A percentile compares a stretch with the other conserved stretches of the same genome.
phyloP scores from a whole-genome alignment of 179 eudicot genomes.

The Spinacia oleracea region DNA sequence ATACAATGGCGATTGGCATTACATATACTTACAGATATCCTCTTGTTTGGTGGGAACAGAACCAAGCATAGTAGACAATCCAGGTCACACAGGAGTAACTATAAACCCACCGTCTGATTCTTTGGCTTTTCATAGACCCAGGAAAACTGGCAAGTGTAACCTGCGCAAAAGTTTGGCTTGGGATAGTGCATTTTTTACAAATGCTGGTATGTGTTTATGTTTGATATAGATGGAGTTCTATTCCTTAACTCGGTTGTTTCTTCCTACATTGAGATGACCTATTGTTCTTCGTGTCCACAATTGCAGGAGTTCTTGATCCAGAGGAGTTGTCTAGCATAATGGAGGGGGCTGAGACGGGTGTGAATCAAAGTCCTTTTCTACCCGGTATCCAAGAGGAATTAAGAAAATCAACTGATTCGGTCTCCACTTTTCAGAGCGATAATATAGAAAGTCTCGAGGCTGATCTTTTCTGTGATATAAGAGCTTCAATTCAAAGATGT shows the following conservation, averaged over 20 bases:
- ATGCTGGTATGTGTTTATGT: conserved; percentile 55
- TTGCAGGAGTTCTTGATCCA: conserved; percentile 76
- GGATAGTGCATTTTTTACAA: conserved; percentile 90
- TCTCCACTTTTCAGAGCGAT: conserved; percentile 74
- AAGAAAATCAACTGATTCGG: conserved; percentile 67
- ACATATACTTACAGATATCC: conserved; percentile 3
- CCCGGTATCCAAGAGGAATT: conserved; percentile 85
- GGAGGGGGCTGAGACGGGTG: conserved; percentile 46
- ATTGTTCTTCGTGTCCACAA: conserved; percentile 18
- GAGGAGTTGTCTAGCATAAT: conserved; percentile 88
- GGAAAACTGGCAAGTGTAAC: conserved; percentile 56
- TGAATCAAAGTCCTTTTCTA: conserved; percentile 39
- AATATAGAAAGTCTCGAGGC: conserved; percentile 70
- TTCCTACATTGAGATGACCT: conserved; percentile 13
- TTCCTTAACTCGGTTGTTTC: background rate
- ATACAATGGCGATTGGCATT: conserved; percentile 2
- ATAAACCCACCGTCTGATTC: conserved; percentile 40
- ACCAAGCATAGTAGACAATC: conserved; percentile 22
- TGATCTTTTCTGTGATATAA: conserved; percentile 81
- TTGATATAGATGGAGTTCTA: background rate
- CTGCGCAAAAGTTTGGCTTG: conserved; percentile 95
- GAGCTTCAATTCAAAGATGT: conserved; percentile 92
- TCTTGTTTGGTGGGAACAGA: conserved; percentile 28
- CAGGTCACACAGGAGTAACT: conserved; percentile 24
- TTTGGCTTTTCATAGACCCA: conserved; percentile 36